These are phyloP conservation scores for Xylaria sp. DNA, from an alignment of 2,329 filamentous ascomycete species.

Conservation along the genomic window DNA sequence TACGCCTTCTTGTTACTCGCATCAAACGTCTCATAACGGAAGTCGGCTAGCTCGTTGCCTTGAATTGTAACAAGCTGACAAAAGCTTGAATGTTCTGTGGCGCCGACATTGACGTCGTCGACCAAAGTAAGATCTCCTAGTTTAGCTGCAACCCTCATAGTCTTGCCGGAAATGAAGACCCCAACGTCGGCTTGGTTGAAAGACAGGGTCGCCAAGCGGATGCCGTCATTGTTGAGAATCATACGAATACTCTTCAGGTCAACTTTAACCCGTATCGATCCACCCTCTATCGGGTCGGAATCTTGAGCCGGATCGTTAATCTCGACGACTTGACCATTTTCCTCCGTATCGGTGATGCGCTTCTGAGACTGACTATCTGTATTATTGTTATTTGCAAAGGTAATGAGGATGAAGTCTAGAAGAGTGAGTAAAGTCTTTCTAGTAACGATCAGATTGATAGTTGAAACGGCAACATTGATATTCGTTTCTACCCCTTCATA, in stretches of 20 bases:
- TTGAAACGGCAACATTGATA: conserved; percentile 87
- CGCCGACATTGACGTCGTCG: conserved; percentile 92
- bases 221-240: conserved; percentile 97
- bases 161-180: conserved; percentile 83
- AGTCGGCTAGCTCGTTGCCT: conserved; percentile 93
- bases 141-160: conserved; percentile 85
- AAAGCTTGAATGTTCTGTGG: conserved; percentile 78
- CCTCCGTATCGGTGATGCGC: conserved; percentile 42
- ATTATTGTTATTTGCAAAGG: conserved; percentile 71
- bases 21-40: conserved; percentile 97
- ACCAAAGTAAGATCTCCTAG: conserved; percentile 87
- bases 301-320: conserved; percentile 46
- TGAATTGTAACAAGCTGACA: conserved; percentile 92
- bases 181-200: conserved; percentile 92
- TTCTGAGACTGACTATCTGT: conserved; percentile 42
- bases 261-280: conserved; percentile 91
- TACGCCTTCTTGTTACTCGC: conserved; percentile 71
- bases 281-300: conserved; percentile 53
- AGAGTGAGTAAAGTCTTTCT: conserved; percentile 89
- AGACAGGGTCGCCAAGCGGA: conserved; percentile 88
- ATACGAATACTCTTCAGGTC: conserved; percentile 92
- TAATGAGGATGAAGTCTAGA: conserved; percentile 90
- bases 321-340: conserved; percentile 48
- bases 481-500: conserved; percentile 96
- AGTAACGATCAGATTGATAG: conserved; percentile 95